Evolutionary conservation across 1,284 basidiomycete species (phyloP).

Genomic region (Ustilago vetiveriae): DNA sequence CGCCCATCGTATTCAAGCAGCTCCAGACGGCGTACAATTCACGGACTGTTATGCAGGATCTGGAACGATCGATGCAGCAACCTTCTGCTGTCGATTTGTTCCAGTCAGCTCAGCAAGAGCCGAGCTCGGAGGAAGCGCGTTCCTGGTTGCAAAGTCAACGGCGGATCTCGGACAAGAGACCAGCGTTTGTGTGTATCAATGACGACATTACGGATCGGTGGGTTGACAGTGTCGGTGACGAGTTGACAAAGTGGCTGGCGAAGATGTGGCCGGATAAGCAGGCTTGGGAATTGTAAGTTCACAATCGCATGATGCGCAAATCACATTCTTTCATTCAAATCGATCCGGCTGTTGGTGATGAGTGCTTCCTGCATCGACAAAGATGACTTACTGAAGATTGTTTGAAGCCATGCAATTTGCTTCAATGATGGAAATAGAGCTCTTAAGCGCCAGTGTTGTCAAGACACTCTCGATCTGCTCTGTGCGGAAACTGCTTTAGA

Average conservation of each 20-base stretch:
- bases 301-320: too few relatives aligned
- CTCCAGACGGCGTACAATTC: constrained; percentile 30
- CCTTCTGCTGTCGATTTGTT: constrained; percentile 12
- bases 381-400: too few relatives aligned
- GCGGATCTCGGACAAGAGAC: constrained; percentile 5
- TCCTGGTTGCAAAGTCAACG: constrained; percentile 19
- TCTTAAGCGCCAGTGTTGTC: too few relatives aligned
- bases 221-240: constrained; percentile 12
- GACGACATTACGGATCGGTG: constrained; percentile 38
- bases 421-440: too few relatives aligned
- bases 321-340: too few relatives aligned
- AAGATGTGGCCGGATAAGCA: constrained; percentile 26
- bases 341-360: too few relatives aligned
- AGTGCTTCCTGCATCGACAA: too few relatives aligned
- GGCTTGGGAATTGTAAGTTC: constrained; percentile 24
- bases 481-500: too few relatives aligned
- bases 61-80: constrained; percentile 1
- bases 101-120: not conserved
- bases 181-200: constrained; percentile 39
- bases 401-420: too few relatives aligned
- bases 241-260: constrained; percentile 21
- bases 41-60: not conserved
- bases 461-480: too few relatives aligned
- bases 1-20: constrained; percentile 31
- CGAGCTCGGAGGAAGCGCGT: too few relatives aligned